Evolutionary conservation across 495 filamentous ascomycete species (phyloP).

Genomic region (Podospora comata): DNA sequence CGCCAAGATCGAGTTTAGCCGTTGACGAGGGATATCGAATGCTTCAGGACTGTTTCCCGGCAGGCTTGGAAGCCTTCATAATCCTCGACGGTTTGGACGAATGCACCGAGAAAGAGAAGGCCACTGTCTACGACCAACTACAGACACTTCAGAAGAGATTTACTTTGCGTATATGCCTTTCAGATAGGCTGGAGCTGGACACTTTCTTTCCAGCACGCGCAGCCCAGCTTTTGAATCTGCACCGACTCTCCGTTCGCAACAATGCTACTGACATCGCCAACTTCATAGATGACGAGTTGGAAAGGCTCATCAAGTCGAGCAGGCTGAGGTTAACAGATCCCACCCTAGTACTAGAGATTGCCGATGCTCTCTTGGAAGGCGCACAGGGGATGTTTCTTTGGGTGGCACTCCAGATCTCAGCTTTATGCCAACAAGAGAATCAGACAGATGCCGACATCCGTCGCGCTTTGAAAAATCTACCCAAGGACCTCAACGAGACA

Average conservation of each 20-base stretch:
- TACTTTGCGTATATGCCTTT: slow-evolving; percentile 33
- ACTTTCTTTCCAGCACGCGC: slow-evolving; percentile 10
- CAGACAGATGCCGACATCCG: slow-evolving; percentile 40
- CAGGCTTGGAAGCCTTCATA: slow-evolving; percentile 28
- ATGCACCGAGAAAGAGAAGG: slow-evolving; percentile 29
- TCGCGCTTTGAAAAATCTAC: slow-evolving; percentile 38
- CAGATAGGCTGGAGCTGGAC: slow-evolving; percentile 31
- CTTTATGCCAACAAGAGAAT: slow-evolving; percentile 36
- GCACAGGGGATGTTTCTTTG: slow-evolving; percentile 5
- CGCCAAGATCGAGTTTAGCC: neutral
- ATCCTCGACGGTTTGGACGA: slow-evolving; percentile 42
- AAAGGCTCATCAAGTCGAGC: slow-evolving; percentile 29
- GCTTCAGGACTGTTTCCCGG: slow-evolving; percentile 23
- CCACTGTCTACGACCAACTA: slow-evolving; percentile 27
- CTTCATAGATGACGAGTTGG: slow-evolving; percentile 39
- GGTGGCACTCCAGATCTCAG: slow-evolving; percentile 35
- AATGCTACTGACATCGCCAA: slow-evolving; percentile 41
- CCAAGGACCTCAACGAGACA: slow-evolving; percentile 40
- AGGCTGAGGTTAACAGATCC: slow-evolving; percentile 38
- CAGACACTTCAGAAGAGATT: slow-evolving; percentile 28
- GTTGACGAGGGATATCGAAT: slow-evolving; percentile 15
- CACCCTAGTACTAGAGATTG: slow-evolving; percentile 37
- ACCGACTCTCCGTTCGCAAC: slow-evolving; percentile 32
- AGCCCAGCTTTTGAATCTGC: slow-evolving; percentile 17
- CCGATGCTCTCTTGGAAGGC: slow-evolving; percentile 20